Base-by-base conservation (phyloP, 129 eudicot genomes). In the Smallanthus sonchifolius region DNA sequence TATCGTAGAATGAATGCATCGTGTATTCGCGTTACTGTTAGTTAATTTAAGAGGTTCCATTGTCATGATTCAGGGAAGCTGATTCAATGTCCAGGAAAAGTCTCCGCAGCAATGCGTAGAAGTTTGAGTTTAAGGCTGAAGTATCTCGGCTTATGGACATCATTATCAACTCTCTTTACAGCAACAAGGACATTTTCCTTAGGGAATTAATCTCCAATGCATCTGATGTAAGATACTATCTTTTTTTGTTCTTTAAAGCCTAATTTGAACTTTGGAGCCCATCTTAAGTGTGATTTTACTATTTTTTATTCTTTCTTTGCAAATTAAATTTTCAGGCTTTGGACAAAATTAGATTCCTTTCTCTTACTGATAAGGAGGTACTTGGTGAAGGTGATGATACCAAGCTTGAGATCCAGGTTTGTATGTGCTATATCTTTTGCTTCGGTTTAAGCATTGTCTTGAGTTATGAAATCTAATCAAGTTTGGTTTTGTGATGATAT, bases 71-170 rank as follows among this genome's bases (percentile, higher is more conserved):
- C 75, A 94, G 99, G 85, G 99, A 94, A 79, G 81, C 97, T 4
- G 97, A 88, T 65, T 94, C 99, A 2, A 91, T 91, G 81, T 91
- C 99, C 11, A 90, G 87, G 83, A 94, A 77, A 63, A 83, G 79
- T 2, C 90, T 88, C 40, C 91, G 97, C 67, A 78, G 83, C 64
- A 86, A 68, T 69, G 99, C 94, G 17, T 89, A 94, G 90, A 91
- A 88, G 83, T 94, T 90, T 65, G 93, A 94, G 90, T 94, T 94
- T 75, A 97, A 94, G 81, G 99, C 97, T 35, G 99, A 94, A 85
- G 97, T 94, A 44, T 94, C 99, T 47, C 93, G 99, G 57, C 99
- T 94, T 80, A 94, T 94, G 99, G 97, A 88, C 83, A 94, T 94
- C 75, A 75, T 94, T 77, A 94, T 94, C 86, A 94, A 94, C 84